phyloP scores from a whole-genome alignment of 2,329 filamentous ascomycete species.

The Phialophora expanda region DNA sequence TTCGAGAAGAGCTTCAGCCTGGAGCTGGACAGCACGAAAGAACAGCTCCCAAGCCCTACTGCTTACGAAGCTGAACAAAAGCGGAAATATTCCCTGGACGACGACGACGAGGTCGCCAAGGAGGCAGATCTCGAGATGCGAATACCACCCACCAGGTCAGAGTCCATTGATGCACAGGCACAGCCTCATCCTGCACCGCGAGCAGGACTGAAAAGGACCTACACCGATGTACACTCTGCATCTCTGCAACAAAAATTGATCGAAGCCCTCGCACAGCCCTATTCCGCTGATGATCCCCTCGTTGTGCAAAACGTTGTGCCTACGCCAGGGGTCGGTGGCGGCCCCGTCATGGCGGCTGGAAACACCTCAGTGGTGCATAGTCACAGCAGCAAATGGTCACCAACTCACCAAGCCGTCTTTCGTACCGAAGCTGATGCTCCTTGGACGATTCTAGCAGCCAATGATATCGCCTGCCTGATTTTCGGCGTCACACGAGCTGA shows the following conservation, averaged over 20 bases:
- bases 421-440: slow-evolving; percentile 89
- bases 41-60: slow-evolving; percentile 37
- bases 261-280: slow-evolving; percentile 84
- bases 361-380: slow-evolving; percentile 69
- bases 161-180: slow-evolving; percentile 36
- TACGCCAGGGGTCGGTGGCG: slow-evolving; percentile 32
- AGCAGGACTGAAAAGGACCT: slow-evolving; percentile 79
- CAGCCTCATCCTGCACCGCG: slow-evolving; percentile 56
- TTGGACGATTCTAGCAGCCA: slow-evolving; percentile 95
- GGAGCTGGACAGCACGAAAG: slow-evolving; percentile 52
- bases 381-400: slow-evolving; percentile 87
- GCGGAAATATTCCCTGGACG: slow-evolving; percentile 33
- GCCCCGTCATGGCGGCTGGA: slow-evolving; percentile 17
- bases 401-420: slow-evolving; percentile 93
- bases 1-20: slow-evolving; percentile 82
- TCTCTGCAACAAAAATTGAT: slow-evolving; percentile 81
- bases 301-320: slow-evolving; percentile 48
- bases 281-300: slow-evolving; percentile 60
- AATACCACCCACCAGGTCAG: slow-evolving; percentile 32
- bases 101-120: slow-evolving; percentile 26
- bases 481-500: slow-evolving; percentile 98
- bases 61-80: slow-evolving; percentile 16
- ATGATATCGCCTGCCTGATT: slow-evolving; percentile 94
- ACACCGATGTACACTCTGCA: slow-evolving; percentile 78
- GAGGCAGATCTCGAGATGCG: slow-evolving; percentile 35